Base-by-base conservation (phyloP, 169 alveolate species). In the Plasmodium coatneyi region DNA sequence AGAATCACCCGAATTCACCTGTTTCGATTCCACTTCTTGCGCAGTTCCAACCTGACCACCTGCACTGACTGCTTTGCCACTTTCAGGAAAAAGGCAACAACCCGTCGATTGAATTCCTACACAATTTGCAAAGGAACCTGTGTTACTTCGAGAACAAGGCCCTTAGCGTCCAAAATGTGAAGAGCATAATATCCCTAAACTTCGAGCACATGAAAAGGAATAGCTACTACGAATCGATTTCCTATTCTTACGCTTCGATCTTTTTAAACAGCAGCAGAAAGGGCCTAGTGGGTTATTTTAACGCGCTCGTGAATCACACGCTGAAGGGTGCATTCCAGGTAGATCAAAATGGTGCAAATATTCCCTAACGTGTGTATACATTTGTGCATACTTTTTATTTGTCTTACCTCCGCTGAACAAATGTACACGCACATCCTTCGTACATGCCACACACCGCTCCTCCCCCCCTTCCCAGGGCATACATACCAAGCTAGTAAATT, bases 71-170 rank as follows among this genome's bases (percentile, higher is more conserved):
- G 5, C 49, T 71, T 25, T 56, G n/a, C 10, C 30, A 72, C 74
- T 49, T 74, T 19, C 81, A 87, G 93, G 89, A 87, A 39, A 87
- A 87, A 76, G 71, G 32, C 6, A 56, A 79, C 28, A 87, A 87
- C 60, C 89, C 87, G 5, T 54, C 93, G 16, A 30, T 87, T 9
- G 93, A 87, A 80, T 87, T 87, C 81, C 32, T 87, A 12, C 89
- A 87, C 30, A 87, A 87, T 87, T 70, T 87, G 34, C 93, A 87
- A 79, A 87, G 93, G 54, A 87, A 87, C 30, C 79, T 87, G 52
- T 87, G 93, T 34, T 87, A 87, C 32, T 87, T 78, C 52, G 93
- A 87, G 71, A 87, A 89, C 34, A 78, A 79, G 79, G 43, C 25
- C 43, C 66, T 89, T 89, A 79, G 52, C 46, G 82, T 89, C 43